phyloP scores from a whole-genome alignment of 495 filamentous ascomycete genomes.

The Hypoxylon intermedium region DNA sequence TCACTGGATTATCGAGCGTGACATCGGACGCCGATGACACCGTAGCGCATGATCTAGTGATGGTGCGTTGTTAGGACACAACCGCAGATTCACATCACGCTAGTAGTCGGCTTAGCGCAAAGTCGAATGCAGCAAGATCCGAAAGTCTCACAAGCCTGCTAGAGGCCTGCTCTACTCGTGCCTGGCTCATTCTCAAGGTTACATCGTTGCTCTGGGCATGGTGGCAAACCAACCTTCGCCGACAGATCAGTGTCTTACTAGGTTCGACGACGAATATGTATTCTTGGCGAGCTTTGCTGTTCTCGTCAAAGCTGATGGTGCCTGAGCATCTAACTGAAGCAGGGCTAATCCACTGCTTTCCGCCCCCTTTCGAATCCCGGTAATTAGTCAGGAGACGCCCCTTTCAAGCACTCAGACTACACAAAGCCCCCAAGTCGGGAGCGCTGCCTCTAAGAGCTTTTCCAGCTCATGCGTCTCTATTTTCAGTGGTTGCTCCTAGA shows the following conservation, averaged over 20 bases:
- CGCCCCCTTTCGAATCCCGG: background rate
- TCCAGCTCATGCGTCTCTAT: background rate
- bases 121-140: conserved; percentile 7
- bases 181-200: conserved; percentile 20
- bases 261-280: background rate
- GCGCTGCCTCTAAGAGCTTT: background rate
- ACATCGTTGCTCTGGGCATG: background rate
- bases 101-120: conserved; percentile 1
- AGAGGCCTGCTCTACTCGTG: conserved; percentile 6
- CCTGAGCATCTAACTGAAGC: background rate
- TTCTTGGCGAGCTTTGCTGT: conserved; percentile 11
- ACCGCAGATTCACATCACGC: conserved; percentile 6
- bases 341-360: background rate
- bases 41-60: conserved; percentile 20
- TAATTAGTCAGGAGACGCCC: background rate
- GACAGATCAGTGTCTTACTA: background rate
- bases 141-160: conserved; percentile 7
- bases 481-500: background rate
- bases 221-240: background rate
- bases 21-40: conserved; percentile 8
- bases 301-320: conserved; percentile 2
- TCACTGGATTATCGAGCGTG: background rate
- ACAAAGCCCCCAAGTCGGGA: background rate
- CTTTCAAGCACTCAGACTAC: background rate
- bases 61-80: background rate